phyloP scores from a whole-genome alignment of 108 stramenopile genomes.

The Cyclostephanos invisitatus region DNA sequence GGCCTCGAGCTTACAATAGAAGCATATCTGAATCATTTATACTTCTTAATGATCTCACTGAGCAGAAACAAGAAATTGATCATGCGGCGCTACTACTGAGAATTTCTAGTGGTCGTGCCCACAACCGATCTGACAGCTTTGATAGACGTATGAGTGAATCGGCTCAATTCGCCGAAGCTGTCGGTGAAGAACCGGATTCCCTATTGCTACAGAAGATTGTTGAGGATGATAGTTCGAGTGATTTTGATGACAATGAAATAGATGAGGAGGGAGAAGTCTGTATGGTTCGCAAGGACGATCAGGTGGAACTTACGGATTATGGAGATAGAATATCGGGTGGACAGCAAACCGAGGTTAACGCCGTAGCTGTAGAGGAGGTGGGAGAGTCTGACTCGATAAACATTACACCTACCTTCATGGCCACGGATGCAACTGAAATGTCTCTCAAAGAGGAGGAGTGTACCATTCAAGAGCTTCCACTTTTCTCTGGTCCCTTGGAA shows the following conservation, averaged over 20 bases:
- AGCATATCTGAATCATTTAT: neutral
- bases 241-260: constrained; percentile 61
- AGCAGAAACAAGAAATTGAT: neutral
- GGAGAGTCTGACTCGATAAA: neutral
- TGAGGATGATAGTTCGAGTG: constrained; percentile 45
- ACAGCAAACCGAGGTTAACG: neutral
- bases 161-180: constrained; percentile 75
- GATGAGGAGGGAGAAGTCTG: constrained; percentile 28
- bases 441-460: constrained; percentile 6
- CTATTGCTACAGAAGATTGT: constrained; percentile 60
- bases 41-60: neutral
- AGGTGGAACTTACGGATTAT: constrained; percentile 9
- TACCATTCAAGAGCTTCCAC: constrained; percentile 14
- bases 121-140: constrained; percentile 38
- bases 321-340: constrained; percentile 19
- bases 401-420: constrained; percentile 9
- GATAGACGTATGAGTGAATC: constrained; percentile 64
- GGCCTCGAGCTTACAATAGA: neutral
- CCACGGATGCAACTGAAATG: constrained; percentile 6
- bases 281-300: constrained; percentile 22
- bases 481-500: neutral
- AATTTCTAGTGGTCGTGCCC: constrained; percentile 7
- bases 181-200: constrained; percentile 61
- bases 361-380: neutral
- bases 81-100: neutral